These are phyloP conservation scores for Hypholoma sublateritium DNA, from an alignment of 768 basidiomycete genomes.

Conservation along the genomic window DNA sequence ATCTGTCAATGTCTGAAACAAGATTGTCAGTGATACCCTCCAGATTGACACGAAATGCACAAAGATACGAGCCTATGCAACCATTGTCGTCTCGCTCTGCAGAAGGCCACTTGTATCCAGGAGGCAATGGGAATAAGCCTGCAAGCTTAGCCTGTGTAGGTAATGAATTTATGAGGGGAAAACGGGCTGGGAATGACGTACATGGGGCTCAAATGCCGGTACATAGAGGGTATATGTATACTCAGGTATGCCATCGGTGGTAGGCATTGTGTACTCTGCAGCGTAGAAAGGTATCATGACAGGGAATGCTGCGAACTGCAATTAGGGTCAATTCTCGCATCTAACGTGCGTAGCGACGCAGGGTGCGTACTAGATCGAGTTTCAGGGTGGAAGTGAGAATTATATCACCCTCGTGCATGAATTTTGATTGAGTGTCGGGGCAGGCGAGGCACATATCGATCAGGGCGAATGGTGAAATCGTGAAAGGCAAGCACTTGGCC, in stretches of 20 bases:
- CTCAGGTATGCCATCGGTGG: not conserved
- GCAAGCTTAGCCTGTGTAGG: not conserved
- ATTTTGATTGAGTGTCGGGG: constrained; percentile 32
- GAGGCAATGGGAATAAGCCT: not conserved
- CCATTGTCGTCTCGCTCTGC: too few species aligned
- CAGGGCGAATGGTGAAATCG: constrained; percentile 50
- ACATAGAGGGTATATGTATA: not conserved
- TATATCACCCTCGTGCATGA: constrained; percentile 13
- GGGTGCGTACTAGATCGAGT: too few species aligned
- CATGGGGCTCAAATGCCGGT: not conserved
- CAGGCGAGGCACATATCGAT: constrained; percentile 35
- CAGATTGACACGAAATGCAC: too few species aligned
- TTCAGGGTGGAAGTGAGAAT: not conserved
- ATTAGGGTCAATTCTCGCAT: not conserved
- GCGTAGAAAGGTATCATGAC: constrained; percentile 66
- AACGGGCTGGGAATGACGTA: not conserved
- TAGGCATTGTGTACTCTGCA: constrained; percentile 41
- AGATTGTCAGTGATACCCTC: too few species aligned
- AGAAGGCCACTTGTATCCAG: too few species aligned
- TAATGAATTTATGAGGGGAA: not conserved
- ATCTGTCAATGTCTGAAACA: not conserved
- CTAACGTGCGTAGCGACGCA: not conserved
- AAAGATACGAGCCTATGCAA: too few species aligned
- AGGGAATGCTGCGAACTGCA: constrained; percentile 58
- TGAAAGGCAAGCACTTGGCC: constrained; percentile 58